Conservation (phyloP, 257 asterid species). For the Gentiana straminea region DNA sequence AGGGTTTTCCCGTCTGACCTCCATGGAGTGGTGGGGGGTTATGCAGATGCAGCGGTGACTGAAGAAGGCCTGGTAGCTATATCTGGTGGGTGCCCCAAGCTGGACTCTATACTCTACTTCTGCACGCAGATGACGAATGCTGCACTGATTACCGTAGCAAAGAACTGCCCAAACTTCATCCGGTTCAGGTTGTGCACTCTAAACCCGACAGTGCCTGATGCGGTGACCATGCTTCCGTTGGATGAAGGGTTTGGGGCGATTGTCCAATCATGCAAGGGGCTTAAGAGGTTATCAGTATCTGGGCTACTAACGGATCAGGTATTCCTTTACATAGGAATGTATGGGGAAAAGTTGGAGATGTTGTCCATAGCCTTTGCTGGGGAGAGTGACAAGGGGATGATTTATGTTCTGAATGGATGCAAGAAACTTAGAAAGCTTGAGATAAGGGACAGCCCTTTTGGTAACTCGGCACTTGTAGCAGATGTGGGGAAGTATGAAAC, state of each 20-base stretch:
- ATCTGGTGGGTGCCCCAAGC: constrained; percentile 79
- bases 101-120: constrained; percentile 58
- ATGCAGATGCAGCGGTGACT: constrained; percentile 50
- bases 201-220: constrained; percentile 60
- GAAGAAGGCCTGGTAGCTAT: constrained; percentile 72
- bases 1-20: constrained; percentile 62
- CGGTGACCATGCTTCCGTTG: constrained; percentile 60
- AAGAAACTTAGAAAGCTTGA: constrained; percentile 72
- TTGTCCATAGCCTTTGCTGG: constrained; percentile 82
- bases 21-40: constrained; percentile 9
- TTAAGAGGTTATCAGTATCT: constrained; percentile 61
- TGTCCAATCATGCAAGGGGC: constrained; percentile 77
- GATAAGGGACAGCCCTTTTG: constrained; percentile 76
- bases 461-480: constrained; percentile 58
- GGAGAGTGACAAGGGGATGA: constrained; percentile 72
- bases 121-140: constrained; percentile 86
- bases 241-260: constrained; percentile 92
- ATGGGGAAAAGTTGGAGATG: constrained; percentile 79
- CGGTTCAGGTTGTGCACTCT: constrained; percentile 58
- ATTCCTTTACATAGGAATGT: constrained; percentile 78
- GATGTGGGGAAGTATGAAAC: constrained; percentile 89
- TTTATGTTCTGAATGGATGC: constrained; percentile 68
- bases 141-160: constrained; percentile 67
- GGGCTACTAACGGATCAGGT: constrained; percentile 66
- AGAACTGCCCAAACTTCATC: constrained; percentile 72